Conservation (phyloP, 1,284 basidiomycete genomes). For the Ceratobasidium sp. region DNA sequence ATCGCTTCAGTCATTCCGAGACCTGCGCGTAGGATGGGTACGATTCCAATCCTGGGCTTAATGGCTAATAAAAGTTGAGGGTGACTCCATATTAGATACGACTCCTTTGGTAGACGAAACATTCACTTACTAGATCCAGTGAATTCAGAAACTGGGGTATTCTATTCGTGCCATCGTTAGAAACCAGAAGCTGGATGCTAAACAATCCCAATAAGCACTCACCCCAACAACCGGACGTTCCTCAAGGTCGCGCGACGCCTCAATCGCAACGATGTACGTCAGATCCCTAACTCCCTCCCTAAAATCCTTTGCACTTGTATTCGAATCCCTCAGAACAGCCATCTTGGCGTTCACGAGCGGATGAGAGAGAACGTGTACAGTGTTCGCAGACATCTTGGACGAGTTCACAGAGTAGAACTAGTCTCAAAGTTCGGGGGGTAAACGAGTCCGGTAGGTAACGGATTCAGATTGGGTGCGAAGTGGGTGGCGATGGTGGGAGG, state of each 20-base stretch:
- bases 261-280: conserved; percentile 78
- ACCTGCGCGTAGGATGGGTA: conserved; percentile 93
- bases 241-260: conserved; percentile 76
- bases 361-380: conserved; percentile 73
- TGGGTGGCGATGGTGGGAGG: conserved; percentile 16
- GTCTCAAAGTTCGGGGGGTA: not conserved
- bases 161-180: conserved; percentile 51
- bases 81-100: no score
- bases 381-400: conserved; percentile 43
- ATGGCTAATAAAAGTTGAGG: conserved; percentile 59
- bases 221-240: conserved; percentile 74
- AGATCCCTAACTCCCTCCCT: conserved; percentile 82
- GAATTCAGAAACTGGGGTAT: conserved; percentile 76
- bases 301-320: conserved; percentile 80
- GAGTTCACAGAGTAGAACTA: not conserved
- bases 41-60: conserved; percentile 84
- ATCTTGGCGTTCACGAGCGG: conserved; percentile 80
- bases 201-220: conserved; percentile 28
- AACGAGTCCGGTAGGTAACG: not conserved
- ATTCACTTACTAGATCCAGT: conserved; percentile 60
- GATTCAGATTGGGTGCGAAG: not conserved
- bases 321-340: conserved; percentile 74
- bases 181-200: conserved; percentile 4
- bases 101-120: not conserved
- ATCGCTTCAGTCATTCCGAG: conserved; percentile 94